Evolutionary conservation across 1,139 yeast species (phyloP).

Genomic region (Yamadazyma diospyri): DNA sequence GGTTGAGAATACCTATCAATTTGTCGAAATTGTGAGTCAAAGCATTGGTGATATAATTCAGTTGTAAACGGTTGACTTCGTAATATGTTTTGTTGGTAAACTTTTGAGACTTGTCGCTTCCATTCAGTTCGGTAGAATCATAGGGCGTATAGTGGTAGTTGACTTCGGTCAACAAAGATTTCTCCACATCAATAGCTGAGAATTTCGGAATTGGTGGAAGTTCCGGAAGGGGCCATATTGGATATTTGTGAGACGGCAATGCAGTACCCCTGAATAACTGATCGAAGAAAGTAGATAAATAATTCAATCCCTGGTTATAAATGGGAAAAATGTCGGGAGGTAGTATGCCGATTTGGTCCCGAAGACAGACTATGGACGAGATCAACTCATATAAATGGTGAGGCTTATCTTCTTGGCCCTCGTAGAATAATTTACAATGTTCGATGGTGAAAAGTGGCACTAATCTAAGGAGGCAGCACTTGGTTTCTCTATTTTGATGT

Average conservation of each 20-base stretch:
- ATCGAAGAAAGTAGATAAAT: constrained; percentile 60
- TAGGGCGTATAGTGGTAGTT: constrained; percentile 57
- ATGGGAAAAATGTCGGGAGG: constrained; percentile 81
- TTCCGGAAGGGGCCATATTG: constrained; percentile 79
- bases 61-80: constrained; percentile 60
- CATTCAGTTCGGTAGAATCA: constrained; percentile 30
- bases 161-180: constrained; percentile 75
- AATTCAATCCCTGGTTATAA: constrained; percentile 62
- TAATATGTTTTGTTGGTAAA: constrained; percentile 46
- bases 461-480: constrained; percentile 61
- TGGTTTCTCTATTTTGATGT: constrained; percentile 28
- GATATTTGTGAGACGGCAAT: constrained; percentile 22
- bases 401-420: constrained; percentile 21
- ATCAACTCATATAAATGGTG: constrained; percentile 63
- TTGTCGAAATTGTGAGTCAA: constrained; percentile 54
- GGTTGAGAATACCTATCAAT: constrained; percentile 54
- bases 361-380: constrained; percentile 77
- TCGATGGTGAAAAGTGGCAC: constrained; percentile 81
- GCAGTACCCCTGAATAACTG: constrained; percentile 26
- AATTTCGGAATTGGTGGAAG: constrained; percentile 61
- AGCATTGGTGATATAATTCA: constrained; percentile 67
- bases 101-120: constrained; percentile 8
- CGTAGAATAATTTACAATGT: constrained; percentile 52
- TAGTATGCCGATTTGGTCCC: constrained; percentile 80
- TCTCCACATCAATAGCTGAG: constrained; percentile 71